Evolutionary conservation across 306 rosid genomes (phyloP).

Genomic region (Crataegus laevigata): DNA sequence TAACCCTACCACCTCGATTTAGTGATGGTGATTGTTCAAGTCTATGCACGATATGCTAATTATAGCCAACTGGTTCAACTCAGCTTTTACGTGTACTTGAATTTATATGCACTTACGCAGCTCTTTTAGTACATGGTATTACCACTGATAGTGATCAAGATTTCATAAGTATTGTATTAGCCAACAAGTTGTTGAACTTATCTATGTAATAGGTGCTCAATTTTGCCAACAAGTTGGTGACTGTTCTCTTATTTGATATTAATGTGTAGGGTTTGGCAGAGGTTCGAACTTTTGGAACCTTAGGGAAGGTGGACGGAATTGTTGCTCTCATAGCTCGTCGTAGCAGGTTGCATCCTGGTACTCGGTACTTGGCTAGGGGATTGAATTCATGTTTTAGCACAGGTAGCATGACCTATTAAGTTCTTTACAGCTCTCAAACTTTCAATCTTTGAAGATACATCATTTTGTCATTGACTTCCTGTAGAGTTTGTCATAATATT

Average conservation of each 20-base stretch:
- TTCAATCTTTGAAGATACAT: neutral
- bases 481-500: neutral
- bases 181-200: neutral
- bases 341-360: conserved; percentile 97
- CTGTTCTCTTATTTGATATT: conserved; percentile 51
- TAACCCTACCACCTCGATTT: neutral
- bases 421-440: neutral
- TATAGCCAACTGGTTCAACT: neutral
- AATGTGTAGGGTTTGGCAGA: conserved; percentile 98
- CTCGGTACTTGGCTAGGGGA: conserved; percentile 97
- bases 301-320: conserved; percentile 82
- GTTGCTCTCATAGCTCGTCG: conserved; percentile 90
- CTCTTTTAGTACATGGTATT: neutral
- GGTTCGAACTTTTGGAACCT: conserved; percentile 86
- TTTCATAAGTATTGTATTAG: neutral
- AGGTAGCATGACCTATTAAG: conserved; percentile 39
- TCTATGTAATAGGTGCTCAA: neutral
- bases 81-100: neutral
- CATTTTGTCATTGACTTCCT: neutral
- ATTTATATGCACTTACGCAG: neutral
- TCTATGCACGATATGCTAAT: neutral
- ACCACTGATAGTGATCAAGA: neutral
- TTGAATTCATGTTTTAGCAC: conserved; percentile 93
- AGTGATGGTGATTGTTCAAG: neutral
- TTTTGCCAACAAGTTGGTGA: no score